Evolutionary conservation across 2,329 filamentous ascomycete genomes (phyloP).

Genomic region (Aspergillus arachidicola): DNA sequence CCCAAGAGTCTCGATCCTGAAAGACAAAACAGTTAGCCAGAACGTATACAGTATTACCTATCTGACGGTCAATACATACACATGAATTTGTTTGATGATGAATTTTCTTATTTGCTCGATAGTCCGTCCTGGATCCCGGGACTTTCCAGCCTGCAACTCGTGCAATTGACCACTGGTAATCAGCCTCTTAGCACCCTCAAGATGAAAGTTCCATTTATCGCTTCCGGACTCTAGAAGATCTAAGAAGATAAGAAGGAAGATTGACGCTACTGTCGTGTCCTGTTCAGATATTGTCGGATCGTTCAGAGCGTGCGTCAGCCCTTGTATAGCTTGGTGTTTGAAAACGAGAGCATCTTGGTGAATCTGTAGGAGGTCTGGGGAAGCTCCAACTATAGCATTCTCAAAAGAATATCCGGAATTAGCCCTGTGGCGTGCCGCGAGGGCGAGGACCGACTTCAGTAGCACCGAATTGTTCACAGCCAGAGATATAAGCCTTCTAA

Average conservation of each 20-base stretch:
- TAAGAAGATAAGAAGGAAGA: conserved; percentile 37
- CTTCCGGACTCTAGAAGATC: conserved; percentile 37
- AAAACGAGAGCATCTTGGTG: conserved; percentile 35
- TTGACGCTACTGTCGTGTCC: conserved; percentile 36
- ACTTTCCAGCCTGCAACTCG: conserved; percentile 13
- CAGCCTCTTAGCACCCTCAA: conserved; percentile 35
- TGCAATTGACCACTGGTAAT: conserved; percentile 22
- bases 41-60: not conserved
- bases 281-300: conserved; percentile 16
- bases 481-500: conserved; percentile 34
- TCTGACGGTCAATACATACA: conserved; percentile 21
- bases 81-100: conserved; percentile 33
- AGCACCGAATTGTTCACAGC: conserved; percentile 31
- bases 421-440: conserved; percentile 38
- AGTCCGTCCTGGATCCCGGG: conserved; percentile 28
- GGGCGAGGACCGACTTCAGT: conserved; percentile 35
- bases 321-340: conserved; percentile 38
- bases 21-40: not conserved
- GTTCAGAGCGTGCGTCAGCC: conserved; percentile 26
- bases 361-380: conserved; percentile 18
- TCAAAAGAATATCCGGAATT: conserved; percentile 31
- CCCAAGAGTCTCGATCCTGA: conserved; percentile 38
- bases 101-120: conserved; percentile 31
- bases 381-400: conserved; percentile 11
- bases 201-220: conserved; percentile 37